These are phyloP conservation scores for Podospora pseudocomata DNA, from an alignment of 495 filamentous ascomycete genomes.

Conservation along the genomic window DNA sequence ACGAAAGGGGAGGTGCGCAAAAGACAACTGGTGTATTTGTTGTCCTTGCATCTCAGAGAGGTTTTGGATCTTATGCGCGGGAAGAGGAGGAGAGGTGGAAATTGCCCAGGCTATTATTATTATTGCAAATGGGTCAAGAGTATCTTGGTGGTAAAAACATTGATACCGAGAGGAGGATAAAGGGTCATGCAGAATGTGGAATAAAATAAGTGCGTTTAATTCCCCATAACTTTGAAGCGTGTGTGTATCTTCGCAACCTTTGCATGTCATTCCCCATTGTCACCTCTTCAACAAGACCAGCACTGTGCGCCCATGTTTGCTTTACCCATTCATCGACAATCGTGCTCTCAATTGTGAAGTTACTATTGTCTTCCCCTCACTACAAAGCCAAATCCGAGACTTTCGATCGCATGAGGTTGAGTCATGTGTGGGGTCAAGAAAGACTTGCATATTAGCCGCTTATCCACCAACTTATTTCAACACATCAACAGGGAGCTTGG, in stretches of 20 bases:
- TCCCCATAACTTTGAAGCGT: too few species aligned
- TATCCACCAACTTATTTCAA: not conserved
- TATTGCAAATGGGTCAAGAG: not conserved
- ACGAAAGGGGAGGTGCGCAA: not conserved
- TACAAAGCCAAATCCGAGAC: not conserved
- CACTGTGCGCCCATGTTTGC: too few species aligned
- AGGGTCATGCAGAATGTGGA: not conserved
- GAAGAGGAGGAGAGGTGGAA: not conserved
- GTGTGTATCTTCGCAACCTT: too few species aligned
- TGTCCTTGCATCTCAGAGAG: not conserved
- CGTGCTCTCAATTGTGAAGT: not conserved
- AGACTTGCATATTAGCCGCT: not conserved
- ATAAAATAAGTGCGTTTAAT: too few species aligned
- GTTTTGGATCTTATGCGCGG: too few species aligned
- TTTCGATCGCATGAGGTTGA: not conserved
- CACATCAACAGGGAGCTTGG: conserved; percentile 17
- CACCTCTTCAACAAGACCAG: too few species aligned
- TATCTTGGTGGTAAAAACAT: not conserved
- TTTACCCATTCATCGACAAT: not conserved
- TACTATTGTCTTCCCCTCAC: not conserved
- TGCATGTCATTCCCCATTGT: too few species aligned
- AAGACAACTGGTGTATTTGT: too few species aligned
- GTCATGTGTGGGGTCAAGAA: not conserved
- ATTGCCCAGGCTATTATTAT: not conserved
- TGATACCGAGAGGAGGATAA: not conserved